Base-by-base conservation (phyloP, 2,329 filamentous ascomycete species). In the Fusarium algeriense region DNA sequence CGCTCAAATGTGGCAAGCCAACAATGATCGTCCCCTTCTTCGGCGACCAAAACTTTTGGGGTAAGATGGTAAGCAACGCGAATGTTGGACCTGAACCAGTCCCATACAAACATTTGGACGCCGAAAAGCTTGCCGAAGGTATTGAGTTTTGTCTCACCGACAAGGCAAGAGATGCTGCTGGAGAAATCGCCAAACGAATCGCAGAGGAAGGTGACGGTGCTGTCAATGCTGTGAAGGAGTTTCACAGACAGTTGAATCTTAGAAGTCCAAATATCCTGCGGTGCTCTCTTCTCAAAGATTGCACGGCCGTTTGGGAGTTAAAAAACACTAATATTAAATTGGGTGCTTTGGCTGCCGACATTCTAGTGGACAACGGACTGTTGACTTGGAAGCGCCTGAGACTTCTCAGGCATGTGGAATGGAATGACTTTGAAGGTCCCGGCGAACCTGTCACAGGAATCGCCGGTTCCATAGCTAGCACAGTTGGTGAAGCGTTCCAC, bases 21-120 rank as follows among this genome's bases (percentile, higher is more conserved):
- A 93, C 90, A 8, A 91, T 93, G 88, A 87, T 94, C 30, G 90
- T 94, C 4, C 92, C 92, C 0, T 94, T 94, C 80, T 94, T 94
- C 71, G 92, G 92, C 5, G 92, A 94, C 76, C 92, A 94, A 78
- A 87, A 91, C 52, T 94, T 94, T 77, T 94, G 92, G 92, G 92
- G 92, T 4, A 84, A 85, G 20, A 92, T 92, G 88, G 85, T 94
- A 2, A 85, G 85, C 7, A 87, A 85, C 37, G 85, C 89, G 3
- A 86, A 87, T 30, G 91, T 91, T 1, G 92, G 92, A 1, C 90
- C 91, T 0, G 81, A 87, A 44, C 87, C 91, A 3, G 85, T 93
- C 12, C 91, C 91, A 0, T 92, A 93, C 80, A 93, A 93, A 80
- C 80, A 86, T 13, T 79, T 94, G 4, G 89, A 84, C 3, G 85